phyloP scores from a whole-genome alignment of 805 yeast genomes.

The Teunomyces aglyptinius region DNA sequence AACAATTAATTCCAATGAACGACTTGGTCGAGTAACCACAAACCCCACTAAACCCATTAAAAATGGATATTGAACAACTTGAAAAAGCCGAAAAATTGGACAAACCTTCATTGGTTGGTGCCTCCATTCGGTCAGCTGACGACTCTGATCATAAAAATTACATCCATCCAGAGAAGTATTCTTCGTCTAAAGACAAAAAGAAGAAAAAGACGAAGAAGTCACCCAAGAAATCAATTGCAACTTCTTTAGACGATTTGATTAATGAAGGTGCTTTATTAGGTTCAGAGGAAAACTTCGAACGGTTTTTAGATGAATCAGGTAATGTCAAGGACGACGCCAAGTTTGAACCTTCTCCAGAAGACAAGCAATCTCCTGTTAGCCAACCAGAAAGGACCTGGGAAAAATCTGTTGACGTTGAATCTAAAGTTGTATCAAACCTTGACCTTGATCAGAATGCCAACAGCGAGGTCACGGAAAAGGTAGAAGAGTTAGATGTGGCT shows the following conservation, averaged over 20 bases:
- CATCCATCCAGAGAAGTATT: slow-evolving; percentile 44
- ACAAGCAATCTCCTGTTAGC: slow-evolving; percentile 6
- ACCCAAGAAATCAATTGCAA: slow-evolving; percentile 39
- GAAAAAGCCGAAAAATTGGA: slow-evolving; percentile 49
- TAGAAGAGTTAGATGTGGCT: neutral
- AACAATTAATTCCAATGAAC: neutral
- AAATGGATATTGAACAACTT: slow-evolving; percentile 53
- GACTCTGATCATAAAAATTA: slow-evolving; percentile 45
- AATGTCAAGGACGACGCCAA: slow-evolving; percentile 48
- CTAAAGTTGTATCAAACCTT: neutral
- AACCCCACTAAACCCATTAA: slow-evolving; percentile 3
- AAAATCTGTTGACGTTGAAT: neutral
- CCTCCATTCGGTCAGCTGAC: slow-evolving; percentile 49
- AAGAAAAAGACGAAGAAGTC: slow-evolving; percentile 10
- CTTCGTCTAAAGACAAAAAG: slow-evolving; percentile 19
- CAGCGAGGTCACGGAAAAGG: too few species aligned
- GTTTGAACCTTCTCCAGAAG: slow-evolving; percentile 21
- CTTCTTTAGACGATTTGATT: slow-evolving; percentile 51
- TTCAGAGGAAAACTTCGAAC: slow-evolving; percentile 52
- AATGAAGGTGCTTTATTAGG: slow-evolving; percentile 47
- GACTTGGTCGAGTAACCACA: neutral
- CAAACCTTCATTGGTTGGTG: slow-evolving; percentile 54
- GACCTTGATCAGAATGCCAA: neutral
- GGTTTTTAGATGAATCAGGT: slow-evolving; percentile 53
- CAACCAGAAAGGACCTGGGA: neutral